A percentile compares a stretch with the other conserved stretches of the same genome.
Evolutionary conservation across 139 green algal species (phyloP).

Genomic region (Volvox africanus): DNA sequence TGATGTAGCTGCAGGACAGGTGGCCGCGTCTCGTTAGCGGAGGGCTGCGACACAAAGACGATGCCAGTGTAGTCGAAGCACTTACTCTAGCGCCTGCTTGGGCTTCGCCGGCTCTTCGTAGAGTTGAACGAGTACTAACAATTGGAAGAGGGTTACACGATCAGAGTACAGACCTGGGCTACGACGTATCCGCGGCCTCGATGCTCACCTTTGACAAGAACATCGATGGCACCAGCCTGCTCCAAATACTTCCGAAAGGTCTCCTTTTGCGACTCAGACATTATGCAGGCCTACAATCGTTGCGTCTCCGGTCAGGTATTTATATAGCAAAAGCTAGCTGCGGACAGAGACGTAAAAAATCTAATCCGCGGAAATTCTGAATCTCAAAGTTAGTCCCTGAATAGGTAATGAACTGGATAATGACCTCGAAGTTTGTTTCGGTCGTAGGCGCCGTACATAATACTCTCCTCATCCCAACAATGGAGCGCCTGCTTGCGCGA

Average conservation of each 20-base stretch:
- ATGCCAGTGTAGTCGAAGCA: not conserved
- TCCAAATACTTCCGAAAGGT: slow-evolving; percentile 84
- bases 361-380: not conserved
- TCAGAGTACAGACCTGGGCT: not conserved
- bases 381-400: too few species aligned
- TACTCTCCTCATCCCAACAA: too few species aligned
- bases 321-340: not conserved
- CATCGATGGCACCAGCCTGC: slow-evolving; percentile 78
- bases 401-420: too few species aligned
- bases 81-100: slow-evolving; percentile 75
- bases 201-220: slow-evolving; percentile 77
- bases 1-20: slow-evolving; percentile 73
- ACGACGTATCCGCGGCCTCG: not conserved
- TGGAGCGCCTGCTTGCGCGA: too few species aligned
- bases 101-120: slow-evolving; percentile 86
- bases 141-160: not conserved
- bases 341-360: not conserved
- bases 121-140: slow-evolving; percentile 78
- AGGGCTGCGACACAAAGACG: not conserved
- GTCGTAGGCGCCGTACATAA: too few species aligned
- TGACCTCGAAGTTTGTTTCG: too few species aligned
- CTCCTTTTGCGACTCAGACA: slow-evolving; percentile 77
- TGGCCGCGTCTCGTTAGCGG: not conserved
- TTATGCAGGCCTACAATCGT: not conserved
- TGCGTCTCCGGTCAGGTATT: not conserved